Evolutionary conservation across 371 early-diverging fungal species (phyloP).

Genomic region (Mucor velutinosus): DNA sequence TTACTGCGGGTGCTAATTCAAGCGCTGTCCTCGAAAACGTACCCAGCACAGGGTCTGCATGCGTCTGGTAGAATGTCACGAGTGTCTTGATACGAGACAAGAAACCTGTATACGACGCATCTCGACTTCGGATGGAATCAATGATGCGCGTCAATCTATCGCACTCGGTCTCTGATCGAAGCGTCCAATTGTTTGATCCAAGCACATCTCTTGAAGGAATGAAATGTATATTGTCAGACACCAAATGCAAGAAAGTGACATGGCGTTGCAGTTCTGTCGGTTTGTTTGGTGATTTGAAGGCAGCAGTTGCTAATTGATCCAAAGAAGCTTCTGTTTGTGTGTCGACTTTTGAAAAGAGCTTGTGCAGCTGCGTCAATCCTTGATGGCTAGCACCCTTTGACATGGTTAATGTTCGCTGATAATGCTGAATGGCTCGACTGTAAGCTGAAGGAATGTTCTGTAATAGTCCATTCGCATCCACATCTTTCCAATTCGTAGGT

Average conservation of each 20-base stretch:
- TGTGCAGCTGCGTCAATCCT: conserved; percentile 28
- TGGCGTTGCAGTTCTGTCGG: conserved; percentile 43
- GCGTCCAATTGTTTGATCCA: conserved; percentile 52
- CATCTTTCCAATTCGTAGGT: conserved; percentile 11
- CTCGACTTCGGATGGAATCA: conserved; percentile 53
- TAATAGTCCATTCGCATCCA: conserved; percentile 19
- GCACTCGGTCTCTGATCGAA: conserved; percentile 54
- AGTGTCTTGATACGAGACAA: conserved; percentile 45
- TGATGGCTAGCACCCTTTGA: conserved; percentile 27
- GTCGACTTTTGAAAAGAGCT: conserved; percentile 25
- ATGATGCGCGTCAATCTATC: conserved; percentile 45
- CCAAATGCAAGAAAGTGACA: conserved; percentile 63
- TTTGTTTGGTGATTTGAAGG: conserved; percentile 35
- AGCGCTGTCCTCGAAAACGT: conserved; percentile 18
- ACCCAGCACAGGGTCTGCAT: conserved; percentile 34
- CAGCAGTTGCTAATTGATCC: conserved; percentile 40
- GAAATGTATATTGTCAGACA: conserved; percentile 53
- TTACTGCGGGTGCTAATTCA: conserved; percentile 5
- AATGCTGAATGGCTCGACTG: conserved; percentile 28
- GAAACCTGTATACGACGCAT: conserved; percentile 47
- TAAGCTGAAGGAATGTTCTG: conserved; percentile 23
- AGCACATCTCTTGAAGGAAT: conserved; percentile 43
- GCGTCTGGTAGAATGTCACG: conserved; percentile 43
- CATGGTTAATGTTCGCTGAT: conserved; percentile 29
- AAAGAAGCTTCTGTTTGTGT: conserved; percentile 26